Evolutionary conservation across 768 basidiomycete genomes (phyloP), one percentile per base, ranked within the genome.

Genomic region (Russula foetens): DNA sequence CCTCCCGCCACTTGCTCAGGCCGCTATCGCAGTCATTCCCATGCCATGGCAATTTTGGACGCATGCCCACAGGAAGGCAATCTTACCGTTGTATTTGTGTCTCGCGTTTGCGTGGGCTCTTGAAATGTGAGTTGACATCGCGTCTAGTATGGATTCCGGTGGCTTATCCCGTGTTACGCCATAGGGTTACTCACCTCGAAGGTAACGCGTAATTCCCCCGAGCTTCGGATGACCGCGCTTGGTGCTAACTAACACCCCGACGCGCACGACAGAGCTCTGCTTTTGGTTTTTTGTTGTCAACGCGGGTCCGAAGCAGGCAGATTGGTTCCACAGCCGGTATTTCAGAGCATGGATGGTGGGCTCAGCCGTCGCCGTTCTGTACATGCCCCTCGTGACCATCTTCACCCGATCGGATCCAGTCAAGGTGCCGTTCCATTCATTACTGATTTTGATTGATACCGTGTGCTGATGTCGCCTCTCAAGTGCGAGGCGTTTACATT

Each of bases 211-310:
- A 12, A 33, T 38, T 33, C 23, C 39, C 31, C 11, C 3, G 19
- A 33, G 41, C 35, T 26, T 31, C 47, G 49, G 44, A 4, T 5
- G 9, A n/a, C 21, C 53, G 4, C 11, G 14, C 9, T 26, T 28
- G n/a, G 26, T 38, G 2, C 19, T 38, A 29, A 38, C 47, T 51
- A 21, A 53, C 29, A 8, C 51, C 7, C 47, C 17, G 14, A 6
- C 29, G 5, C 50, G 8, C 23, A 21, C n/a, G 24, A 9, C 59
- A 90, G 90, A 93, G 66, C 76, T 92, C 0, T 92, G 88, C 67
- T 93, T 93, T 70, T 92, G 91, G 90, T 73, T 92, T 14, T 93
- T 90, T 74, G 80, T 93, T 39, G 75, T 92, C 51, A 87, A 87
- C 58, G 75, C 86, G 0, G 76, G 80, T 21, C 76, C 83, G 0